phyloP scores from a whole-genome alignment of 2,329 filamentous ascomycete genomes.

The Rhynchosporium secalis region DNA sequence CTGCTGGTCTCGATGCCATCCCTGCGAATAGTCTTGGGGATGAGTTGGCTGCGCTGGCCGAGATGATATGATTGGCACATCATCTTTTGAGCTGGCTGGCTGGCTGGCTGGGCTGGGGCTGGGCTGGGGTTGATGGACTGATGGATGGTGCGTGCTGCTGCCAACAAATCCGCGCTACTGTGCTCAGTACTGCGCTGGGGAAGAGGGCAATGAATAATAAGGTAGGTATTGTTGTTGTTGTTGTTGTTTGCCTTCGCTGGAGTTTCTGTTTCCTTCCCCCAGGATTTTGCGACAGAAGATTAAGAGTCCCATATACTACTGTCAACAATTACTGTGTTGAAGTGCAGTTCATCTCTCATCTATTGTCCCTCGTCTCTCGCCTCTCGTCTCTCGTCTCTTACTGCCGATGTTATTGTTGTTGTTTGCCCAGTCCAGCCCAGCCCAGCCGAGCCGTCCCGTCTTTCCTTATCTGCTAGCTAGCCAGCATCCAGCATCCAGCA shows the following conservation, averaged over 20 bases:
- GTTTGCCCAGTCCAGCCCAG: conserved; percentile 19
- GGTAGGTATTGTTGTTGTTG: not conserved
- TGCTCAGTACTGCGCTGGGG: not conserved
- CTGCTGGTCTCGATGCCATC: not conserved
- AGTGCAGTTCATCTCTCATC: not conserved
- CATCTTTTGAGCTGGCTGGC: too few species aligned
- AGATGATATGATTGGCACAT: conserved; percentile 8
- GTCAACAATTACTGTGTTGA: not conserved
- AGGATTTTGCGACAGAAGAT: too few species aligned
- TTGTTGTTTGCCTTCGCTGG: not conserved
- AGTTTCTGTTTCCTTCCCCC: not conserved
- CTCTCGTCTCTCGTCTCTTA: not conserved
- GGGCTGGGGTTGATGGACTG: not conserved
- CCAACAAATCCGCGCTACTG: conserved; percentile 24
- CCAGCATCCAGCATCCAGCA: not conserved
- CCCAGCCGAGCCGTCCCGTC: conserved; percentile 8
- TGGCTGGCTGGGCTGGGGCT: not conserved
- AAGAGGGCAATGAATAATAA: not conserved
- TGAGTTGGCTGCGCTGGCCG: conserved; percentile 11
- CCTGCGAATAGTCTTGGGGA: conserved; percentile 4
- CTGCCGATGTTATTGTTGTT: conserved; percentile 7
- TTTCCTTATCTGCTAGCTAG: conserved; percentile 5
- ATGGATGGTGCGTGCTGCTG: conserved; percentile 13
- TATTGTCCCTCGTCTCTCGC: too few species aligned
- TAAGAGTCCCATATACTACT: too few species aligned